Base-by-base conservation (phyloP, 73 alveolate genomes). In the Loxodes magnus region DNA sequence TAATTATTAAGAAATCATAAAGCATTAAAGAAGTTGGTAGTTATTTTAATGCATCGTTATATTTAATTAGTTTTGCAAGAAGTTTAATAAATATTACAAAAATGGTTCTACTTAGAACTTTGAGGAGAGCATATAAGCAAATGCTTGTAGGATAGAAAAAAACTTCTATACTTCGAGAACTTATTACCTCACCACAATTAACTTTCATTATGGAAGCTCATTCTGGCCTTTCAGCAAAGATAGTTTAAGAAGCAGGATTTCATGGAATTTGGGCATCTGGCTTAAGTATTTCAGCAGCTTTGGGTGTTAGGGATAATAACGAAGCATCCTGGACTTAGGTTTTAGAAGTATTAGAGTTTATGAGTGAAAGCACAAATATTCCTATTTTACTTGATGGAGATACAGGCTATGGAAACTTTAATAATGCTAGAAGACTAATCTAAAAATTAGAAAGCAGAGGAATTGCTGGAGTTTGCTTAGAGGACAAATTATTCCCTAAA, bases 351-450 rank as follows among this genome's bases (percentile, higher is more conserved):
- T 29, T 69, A 37, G 84, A 64, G 46, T 64, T 61, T 46, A 79
- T 83, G 67, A 52, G 76, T 41, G 84, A 79, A 62, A 44, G 83
- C 29, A 79, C 93, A 23, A 69, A 74, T 49, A 71, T 77, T 14
- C 95, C 95, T 25, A 79, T 83, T 35, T 57, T 83, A 20, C 56
- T 77, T 68, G 95, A 83, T 63, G 95, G 95, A 9, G 95, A 83
- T 50, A 79, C 95, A 17, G 95, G 95, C 2, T 70, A 68, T 62
- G 95, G 92, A 28, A 78, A 71, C 41, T 56, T 72, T 37, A 82
- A 83, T 37, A 82, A 79, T 74, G 89, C 89, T 39, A 77, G 89
- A 56, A 62, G 84, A 43, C 59, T 74, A 42, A 93, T 83, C n/a
- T 52, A 65, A 49, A 83, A 62, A 27, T 63, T 83, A 22, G 93